Base-by-base conservation (phyloP, 179 eudicot species). In the Heliamphora pulchella region DNA sequence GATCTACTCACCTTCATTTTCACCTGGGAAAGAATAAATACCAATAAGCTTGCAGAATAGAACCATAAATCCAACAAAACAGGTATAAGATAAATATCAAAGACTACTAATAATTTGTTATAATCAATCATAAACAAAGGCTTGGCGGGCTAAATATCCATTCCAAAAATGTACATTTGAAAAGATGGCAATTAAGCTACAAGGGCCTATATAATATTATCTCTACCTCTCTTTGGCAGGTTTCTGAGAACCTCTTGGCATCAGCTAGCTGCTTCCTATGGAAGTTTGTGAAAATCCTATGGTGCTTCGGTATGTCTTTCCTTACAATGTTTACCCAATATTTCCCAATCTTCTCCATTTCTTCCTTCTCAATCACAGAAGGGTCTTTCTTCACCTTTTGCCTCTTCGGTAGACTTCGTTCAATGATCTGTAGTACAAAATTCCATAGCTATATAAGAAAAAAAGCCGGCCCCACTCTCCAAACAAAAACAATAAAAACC, bases 1-100 rank as follows among this genome's bases (percentile, higher is more conserved):
- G 99, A 96, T 86, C 98, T 91, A 82, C 90, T 86, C 64, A 94
- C 94, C 86, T 96, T 96, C 92, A 91, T 76, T 89, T 96, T 96
- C 61, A 94, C 98, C 99, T 96, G 85, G 18, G 72, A 77, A 84
- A 77, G 65, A 74, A 87, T 18, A 65, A 80, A 69, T 65, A 63
- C 67, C 15, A 59, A 8, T 50, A 77, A 85, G 69, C 62, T 66
- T 53, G 77, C 78, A 77, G 41, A 8, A 44, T 15, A 58, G 46
- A 62, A 43, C 48, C 48, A 66, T 11, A 62, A 64, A 13, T 53
- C 73, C 20, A 18, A 43, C 20, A 17, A 74, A 31, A 2, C 2
- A 71, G 43, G 20, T 39, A 17, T 8, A 44, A 43, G 1, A 44
- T 65, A 10, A 46, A 62, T 64, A 68, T 5, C 44, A 46, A 50